Percentiles rank a stretch among this genome's conserved stretches.
phyloP scores from a whole-genome alignment of 1,284 basidiomycete species.

The Chondrostereum purpureum region DNA sequence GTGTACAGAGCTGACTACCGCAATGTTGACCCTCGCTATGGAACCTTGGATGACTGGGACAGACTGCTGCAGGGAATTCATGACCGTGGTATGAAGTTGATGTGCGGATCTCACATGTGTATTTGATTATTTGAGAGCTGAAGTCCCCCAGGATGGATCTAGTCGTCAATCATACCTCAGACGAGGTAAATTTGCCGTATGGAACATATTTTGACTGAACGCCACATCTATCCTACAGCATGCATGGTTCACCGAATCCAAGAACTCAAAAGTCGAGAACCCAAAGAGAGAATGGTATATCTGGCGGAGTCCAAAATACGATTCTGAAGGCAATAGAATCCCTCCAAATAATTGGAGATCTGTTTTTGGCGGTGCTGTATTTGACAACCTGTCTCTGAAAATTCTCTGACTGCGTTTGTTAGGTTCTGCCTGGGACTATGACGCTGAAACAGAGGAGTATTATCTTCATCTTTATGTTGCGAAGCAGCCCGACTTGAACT shows the following conservation, averaged over 20 bases:
- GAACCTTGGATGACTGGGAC: slow-evolving; percentile 71
- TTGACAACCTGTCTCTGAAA: not conserved
- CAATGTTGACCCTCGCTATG: slow-evolving; percentile 67
- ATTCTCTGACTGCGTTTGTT: not conserved
- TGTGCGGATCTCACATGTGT: slow-evolving; percentile 32
- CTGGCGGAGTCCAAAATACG: slow-evolving; percentile 61
- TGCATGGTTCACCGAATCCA: slow-evolving; percentile 68
- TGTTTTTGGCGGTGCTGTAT: slow-evolving; percentile 31
- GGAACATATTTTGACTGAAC: not conserved
- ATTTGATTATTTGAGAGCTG: not conserved
- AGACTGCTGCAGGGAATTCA: slow-evolving; percentile 54
- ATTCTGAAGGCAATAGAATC: slow-evolving; percentile 42
- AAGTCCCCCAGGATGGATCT: slow-evolving; percentile 56
- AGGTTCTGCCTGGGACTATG: slow-evolving; percentile 73
- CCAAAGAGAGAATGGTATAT: slow-evolving; percentile 73
- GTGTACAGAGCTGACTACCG: slow-evolving; percentile 61
- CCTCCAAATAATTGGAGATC: slow-evolving; percentile 74
- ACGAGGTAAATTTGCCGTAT: slow-evolving; percentile 38
- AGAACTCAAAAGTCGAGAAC: slow-evolving; percentile 42
- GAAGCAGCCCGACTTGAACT: slow-evolving; percentile 77
- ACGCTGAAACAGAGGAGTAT: slow-evolving; percentile 63
- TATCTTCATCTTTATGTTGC: slow-evolving; percentile 69
- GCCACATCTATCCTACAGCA: slow-evolving; percentile 34
- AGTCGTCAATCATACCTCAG: slow-evolving; percentile 77
- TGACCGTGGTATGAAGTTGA: slow-evolving; percentile 61